Base-by-base conservation (phyloP, 495 filamentous ascomycete genomes). In the Trichoderma reesei region DNA sequence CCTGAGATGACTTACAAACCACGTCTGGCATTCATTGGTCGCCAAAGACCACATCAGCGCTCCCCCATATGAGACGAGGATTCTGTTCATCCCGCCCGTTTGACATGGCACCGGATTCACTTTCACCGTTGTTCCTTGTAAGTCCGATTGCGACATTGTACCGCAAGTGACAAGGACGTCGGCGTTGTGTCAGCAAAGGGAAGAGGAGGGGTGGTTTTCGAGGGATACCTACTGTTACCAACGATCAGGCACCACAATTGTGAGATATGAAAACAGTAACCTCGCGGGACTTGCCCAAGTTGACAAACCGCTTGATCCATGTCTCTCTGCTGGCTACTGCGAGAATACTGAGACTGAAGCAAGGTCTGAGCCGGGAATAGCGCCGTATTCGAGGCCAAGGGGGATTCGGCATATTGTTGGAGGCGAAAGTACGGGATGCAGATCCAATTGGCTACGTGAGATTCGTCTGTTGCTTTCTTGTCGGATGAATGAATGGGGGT, bases 351-450 rank as follows among this genome's bases (percentile, higher is more conserved):
- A 33, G 72, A 68, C 62, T 75, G 73, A 7, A 74, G 34, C 9
- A 75, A 54, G 11, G 73, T 72, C 61, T 67, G 63, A 26, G 68
- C 64, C 54, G 72, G 71, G 65, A 71, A 72, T 20, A 67, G 65
- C 54, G 56, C 68, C 31, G 64, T 46, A 16, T 60, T 69, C 39
- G 51, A 63, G 31, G 61, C 64, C 31, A 68, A 63, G 20, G 63
- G 48, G 9, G 65, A 62, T 37, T 61, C 65, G 8, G 68, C 66
- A 56, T 75, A 73, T 26, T 66, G 66, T 60, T 72, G 66, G 16
- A 75, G 64, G n/a, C 63, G 64, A 63, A 75, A 75, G 60, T 70
- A 74, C 10, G 73, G 73, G 18, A 73, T 59, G 41, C 70, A 72
- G 38, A 74, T 60, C 70, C 67, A 73, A 26, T 65, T 67, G 11